Evolutionary conservation across 2,329 filamentous ascomycete genomes (phyloP), one percentile per base, ranked within the genome.

Genomic region (Fusarium begoniae): DNA sequence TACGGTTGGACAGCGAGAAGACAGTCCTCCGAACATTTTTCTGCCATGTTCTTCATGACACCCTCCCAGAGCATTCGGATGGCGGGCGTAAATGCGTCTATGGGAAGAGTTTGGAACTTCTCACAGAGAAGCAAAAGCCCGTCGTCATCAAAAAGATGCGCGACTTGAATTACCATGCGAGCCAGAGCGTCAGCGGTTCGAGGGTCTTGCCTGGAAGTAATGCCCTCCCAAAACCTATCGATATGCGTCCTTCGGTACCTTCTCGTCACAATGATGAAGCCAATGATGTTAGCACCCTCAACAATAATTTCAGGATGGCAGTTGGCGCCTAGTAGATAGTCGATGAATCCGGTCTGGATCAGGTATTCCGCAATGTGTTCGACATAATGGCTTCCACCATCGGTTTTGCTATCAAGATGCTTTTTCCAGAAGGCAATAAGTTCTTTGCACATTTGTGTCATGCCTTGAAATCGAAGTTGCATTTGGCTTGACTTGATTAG

Each of bases 281-380:
- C 94, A 54, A 98, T 87, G 60, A 98, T 93, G 72, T 98, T 97
- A 45, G 89, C 88, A 78, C 94, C 94, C 75, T 95, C 91, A 41
- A 89, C 87, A 26, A 97, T 96, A 60, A 98, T 90, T 79, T 98
- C 95, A 3, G 95, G 94, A 79, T 98, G 96, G 38, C 96, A 98
- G 63, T 95, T 95, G 20, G 96, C 91, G 5, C 96, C 94, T 58
- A 98, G 89, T 51, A 99, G 91, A 81, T 98, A 98, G 67, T 95
- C 90, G 30, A 97, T 89, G 32, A 98, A 85, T 60, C 91, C 90
- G 44, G 92, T 92, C 12, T 87, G 84, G 22, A 92, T 86, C 40
- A 98, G 85, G 73, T 93, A 92, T 30, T 89, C 85, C 10, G 93
- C 90, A 60, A 97, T 84, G 75, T 92, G 92, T 18, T 88, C 86